These are phyloP conservation scores for Ceriops tagal DNA, from an alignment of 345 rosid genomes.

Conservation along the genomic window DNA sequence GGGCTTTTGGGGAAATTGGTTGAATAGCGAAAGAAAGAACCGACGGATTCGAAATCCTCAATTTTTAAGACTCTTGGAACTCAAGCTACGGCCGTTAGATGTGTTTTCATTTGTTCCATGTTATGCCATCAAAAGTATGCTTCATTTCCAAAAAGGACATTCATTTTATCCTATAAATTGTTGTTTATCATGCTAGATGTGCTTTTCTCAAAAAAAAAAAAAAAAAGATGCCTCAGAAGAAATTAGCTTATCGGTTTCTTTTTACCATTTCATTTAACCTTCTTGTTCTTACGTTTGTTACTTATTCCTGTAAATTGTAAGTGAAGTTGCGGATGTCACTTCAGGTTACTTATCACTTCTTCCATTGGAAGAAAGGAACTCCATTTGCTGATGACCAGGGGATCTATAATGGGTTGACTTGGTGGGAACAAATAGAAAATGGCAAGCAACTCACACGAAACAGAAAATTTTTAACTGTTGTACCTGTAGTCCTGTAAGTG, in stretches of 20 bases:
- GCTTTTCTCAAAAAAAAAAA: background rate
- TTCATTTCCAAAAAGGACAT: background rate
- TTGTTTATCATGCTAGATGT: background rate
- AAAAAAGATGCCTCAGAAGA: background rate
- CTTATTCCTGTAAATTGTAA: background rate
- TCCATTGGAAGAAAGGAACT: slow-evolving; percentile 99
- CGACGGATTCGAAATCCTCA: too few relatives aligned
- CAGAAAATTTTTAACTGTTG: slow-evolving; percentile 87
- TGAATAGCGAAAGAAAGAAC: too few relatives aligned
- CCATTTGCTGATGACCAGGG: slow-evolving; percentile 99
- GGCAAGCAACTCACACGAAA: slow-evolving; percentile 96
- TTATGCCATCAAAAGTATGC: background rate
- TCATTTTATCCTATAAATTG: background rate
- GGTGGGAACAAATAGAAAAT: slow-evolving; percentile 99
- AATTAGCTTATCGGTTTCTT: background rate
- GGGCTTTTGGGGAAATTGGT: too few relatives aligned
- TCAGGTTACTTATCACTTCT: slow-evolving; percentile 93
- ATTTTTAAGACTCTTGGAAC: too few relatives aligned
- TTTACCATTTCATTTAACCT: background rate
- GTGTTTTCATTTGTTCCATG: background rate
- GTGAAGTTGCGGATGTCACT: background rate
- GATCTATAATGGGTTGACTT: slow-evolving; percentile 83
- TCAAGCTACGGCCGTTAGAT: too few relatives aligned
- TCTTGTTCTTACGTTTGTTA: background rate
- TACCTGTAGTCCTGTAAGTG: slow-evolving; percentile 89